These are phyloP conservation scores for Sarcodon sp. DNA, from an alignment of 768 basidiomycete species.

Conservation along the genomic window DNA sequence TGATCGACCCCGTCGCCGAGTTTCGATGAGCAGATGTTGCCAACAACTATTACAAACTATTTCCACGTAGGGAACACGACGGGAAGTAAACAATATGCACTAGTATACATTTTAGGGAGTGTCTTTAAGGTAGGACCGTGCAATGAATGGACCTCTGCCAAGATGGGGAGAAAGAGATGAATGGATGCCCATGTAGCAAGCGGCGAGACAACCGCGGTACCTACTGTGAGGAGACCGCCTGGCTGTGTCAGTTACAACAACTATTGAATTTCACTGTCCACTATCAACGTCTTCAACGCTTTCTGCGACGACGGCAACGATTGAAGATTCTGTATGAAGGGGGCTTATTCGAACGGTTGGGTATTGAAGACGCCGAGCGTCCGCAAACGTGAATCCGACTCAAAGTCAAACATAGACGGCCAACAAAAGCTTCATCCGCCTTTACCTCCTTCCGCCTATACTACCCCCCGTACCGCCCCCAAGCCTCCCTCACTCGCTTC, in stretches of 20 bases:
- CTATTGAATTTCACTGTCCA: not conserved
- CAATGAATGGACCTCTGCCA: too few relatives aligned
- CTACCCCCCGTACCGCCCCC: slow-evolving; percentile 4
- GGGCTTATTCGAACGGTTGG: not conserved
- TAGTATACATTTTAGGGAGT: too few relatives aligned
- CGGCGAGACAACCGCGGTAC: too few relatives aligned
- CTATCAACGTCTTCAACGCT: not conserved
- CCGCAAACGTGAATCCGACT: not conserved
- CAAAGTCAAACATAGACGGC: not conserved
- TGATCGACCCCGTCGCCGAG: too few relatives aligned
- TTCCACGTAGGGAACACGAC: too few relatives aligned
- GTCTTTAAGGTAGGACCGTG: too few relatives aligned
- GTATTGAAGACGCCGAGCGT: not conserved
- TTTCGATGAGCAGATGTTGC: too few relatives aligned
- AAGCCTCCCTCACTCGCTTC: slow-evolving; percentile 11
- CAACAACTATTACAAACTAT: too few relatives aligned
- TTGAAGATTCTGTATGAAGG: not conserved
- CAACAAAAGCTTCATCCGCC: not conserved
- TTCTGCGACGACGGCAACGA: not conserved
- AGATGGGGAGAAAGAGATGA: too few relatives aligned
- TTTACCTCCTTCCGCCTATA: slow-evolving; percentile 4
- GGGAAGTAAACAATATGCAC: too few relatives aligned
- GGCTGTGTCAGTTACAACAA: not conserved
- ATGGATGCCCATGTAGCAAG: too few relatives aligned
- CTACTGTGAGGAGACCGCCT: too few relatives aligned